phyloP scores from a whole-genome alignment of 23 red algal genomes.

The Gracilariopsis chorda region DNA sequence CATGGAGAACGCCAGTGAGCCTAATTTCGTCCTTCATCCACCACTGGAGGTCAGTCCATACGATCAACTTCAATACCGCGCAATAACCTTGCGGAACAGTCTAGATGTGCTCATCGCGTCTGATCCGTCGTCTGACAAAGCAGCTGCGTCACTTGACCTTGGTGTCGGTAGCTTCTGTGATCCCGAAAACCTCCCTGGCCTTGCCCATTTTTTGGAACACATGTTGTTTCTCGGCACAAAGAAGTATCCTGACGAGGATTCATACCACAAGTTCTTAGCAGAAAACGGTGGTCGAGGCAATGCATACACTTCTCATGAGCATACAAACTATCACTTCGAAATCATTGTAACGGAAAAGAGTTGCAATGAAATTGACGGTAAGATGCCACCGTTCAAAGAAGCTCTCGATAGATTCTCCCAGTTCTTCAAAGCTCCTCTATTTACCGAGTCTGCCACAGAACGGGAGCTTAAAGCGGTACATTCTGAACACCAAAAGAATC shows the following conservation, averaged over 20 bases:
- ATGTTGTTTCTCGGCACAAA: slow-evolving; percentile 97
- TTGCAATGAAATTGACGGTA: background rate
- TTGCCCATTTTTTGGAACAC: slow-evolving; percentile 95
- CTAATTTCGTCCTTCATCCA: slow-evolving; percentile 10
- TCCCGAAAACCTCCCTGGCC: slow-evolving; percentile 63
- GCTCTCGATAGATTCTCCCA: slow-evolving; percentile 96
- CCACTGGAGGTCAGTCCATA: slow-evolving; percentile 60
- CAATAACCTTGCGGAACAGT: slow-evolving; percentile 67
- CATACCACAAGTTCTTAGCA: slow-evolving; percentile 82
- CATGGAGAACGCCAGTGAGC: background rate
- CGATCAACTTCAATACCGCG: slow-evolving; percentile 77
- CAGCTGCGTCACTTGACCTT: slow-evolving; percentile 85
- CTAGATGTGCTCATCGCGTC: slow-evolving; percentile 76
- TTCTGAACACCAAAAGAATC: slow-evolving; percentile 93
- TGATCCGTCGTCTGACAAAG: slow-evolving; percentile 77
- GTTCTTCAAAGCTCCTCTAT: slow-evolving; percentile 91
- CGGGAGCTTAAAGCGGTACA: slow-evolving; percentile 94
- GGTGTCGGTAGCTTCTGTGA: slow-evolving; percentile 79
- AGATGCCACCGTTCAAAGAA: slow-evolving; percentile 60
- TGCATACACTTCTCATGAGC: slow-evolving; percentile 87
- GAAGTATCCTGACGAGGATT: slow-evolving; percentile 86
- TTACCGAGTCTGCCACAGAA: slow-evolving; percentile 76
- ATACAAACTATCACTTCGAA: slow-evolving; percentile 87
- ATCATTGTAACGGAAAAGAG: slow-evolving; percentile 47
- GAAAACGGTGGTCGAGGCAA: slow-evolving; percentile 90